phyloP scores from a whole-genome alignment of 2,329 filamentous ascomycete genomes.

The Pyrenophora tritici-repentis region DNA sequence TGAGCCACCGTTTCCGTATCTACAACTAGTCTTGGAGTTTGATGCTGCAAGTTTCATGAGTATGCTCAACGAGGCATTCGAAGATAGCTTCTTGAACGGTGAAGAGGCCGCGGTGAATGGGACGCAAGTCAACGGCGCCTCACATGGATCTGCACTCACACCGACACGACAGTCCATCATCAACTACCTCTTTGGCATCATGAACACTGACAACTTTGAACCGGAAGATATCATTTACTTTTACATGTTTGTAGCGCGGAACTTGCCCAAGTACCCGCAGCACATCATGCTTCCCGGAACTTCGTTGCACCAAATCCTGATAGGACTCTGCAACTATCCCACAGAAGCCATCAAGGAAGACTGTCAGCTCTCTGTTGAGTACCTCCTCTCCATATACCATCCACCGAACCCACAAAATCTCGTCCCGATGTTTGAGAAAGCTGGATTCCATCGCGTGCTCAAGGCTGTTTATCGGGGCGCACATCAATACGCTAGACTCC shows the following conservation, averaged over 20 bases:
- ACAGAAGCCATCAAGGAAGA: slow-evolving; percentile 82
- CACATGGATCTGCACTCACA: slow-evolving; percentile 40
- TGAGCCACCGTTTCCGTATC: slow-evolving; percentile 81
- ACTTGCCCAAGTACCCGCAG: slow-evolving; percentile 94
- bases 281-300: slow-evolving; percentile 90
- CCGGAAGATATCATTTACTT: slow-evolving; percentile 87
- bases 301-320: slow-evolving; percentile 78
- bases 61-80: slow-evolving; percentile 94
- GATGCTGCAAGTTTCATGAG: slow-evolving; percentile 93
- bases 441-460: slow-evolving; percentile 86
- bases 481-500: slow-evolving; percentile 75
- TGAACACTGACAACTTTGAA: slow-evolving; percentile 77
- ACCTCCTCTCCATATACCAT: slow-evolving; percentile 89
- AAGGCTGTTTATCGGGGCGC: slow-evolving; percentile 86
- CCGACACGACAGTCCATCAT: slow-evolving; percentile 91
- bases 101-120: slow-evolving; percentile 67
- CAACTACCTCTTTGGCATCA: slow-evolving; percentile 87
- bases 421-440: slow-evolving; percentile 76
- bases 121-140: slow-evolving; percentile 56
- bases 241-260: slow-evolving; percentile 97
- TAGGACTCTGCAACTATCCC: slow-evolving; percentile 83
- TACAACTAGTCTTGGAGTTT: slow-evolving; percentile 82
- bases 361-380: slow-evolving; percentile 95
- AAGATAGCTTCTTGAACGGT: slow-evolving; percentile 91
- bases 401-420: slow-evolving; percentile 78